These are phyloP conservation scores for Colletotrichum gloeosporioides DNA, from an alignment of 2,329 filamentous ascomycete species.

Conservation along the genomic window DNA sequence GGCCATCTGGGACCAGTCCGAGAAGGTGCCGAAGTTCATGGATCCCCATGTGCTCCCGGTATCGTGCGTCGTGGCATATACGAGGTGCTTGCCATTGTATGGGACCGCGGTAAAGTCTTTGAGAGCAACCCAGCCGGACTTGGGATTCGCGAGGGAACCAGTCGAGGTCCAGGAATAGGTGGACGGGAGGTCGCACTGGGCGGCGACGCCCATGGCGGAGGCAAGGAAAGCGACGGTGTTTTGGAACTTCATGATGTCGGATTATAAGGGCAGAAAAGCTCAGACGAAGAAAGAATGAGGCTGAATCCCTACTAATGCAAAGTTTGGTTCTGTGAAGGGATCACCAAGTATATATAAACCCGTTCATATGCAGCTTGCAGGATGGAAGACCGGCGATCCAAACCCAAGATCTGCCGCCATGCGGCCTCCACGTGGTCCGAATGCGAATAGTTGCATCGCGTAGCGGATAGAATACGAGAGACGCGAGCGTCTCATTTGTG, in stretches of 20 bases:
- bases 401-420: background rate
- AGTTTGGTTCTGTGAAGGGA: background rate
- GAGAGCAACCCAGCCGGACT: conserved; percentile 59
- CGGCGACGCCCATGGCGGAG: conserved; percentile 21
- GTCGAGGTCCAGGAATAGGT: conserved; percentile 62
- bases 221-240: conserved; percentile 20
- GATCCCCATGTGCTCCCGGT: conserved; percentile 55
- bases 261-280: background rate
- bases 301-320: background rate
- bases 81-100: conserved; percentile 64
- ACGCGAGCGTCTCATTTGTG: background rate
- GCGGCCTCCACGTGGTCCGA: background rate
- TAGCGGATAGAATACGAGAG: background rate
- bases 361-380: background rate
- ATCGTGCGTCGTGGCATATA: conserved; percentile 61
- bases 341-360: background rate
- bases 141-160: conserved; percentile 54
- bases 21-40: conserved; percentile 62
- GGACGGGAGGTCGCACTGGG: conserved; percentile 56
- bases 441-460: background rate
- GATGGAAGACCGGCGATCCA: background rate
- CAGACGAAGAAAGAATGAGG: background rate
- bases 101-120: conserved; percentile 66
- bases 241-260: background rate
- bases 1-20: conserved; percentile 56